These are phyloP conservation scores for Opeltia flavorubescens DNA, from an alignment of 495 filamentous ascomycete species.

Conservation along the genomic window DNA sequence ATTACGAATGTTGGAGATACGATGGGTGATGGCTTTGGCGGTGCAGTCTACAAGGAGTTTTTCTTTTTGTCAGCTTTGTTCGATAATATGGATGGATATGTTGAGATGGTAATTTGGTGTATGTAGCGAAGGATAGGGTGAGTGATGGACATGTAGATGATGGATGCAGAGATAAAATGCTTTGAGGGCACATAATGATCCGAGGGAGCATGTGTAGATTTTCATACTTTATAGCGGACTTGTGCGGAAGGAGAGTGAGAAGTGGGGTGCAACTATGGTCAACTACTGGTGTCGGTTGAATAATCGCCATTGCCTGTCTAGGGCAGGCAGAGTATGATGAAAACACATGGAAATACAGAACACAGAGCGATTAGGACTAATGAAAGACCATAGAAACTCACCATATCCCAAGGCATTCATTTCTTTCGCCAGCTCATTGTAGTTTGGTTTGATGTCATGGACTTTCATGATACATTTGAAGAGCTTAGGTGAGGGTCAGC, in stretches of 20 bases:
- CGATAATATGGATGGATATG: no score
- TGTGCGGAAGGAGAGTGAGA: no score
- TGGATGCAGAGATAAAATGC: no score
- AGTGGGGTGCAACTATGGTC: no score
- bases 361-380: background rate
- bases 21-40: background rate
- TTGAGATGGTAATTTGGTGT: background rate
- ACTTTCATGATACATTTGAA: background rate
- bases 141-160: no score
- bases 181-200: no score
- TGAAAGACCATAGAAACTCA: background rate
- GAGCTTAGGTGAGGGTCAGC: no score
- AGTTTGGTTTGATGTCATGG: background rate
- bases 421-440: background rate
- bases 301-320: background rate
- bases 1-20: background rate
- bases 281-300: no score
- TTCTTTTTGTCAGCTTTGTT: no score
- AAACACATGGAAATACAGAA: background rate
- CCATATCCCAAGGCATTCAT: background rate
- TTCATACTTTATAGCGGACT: no score
- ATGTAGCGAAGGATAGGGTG: background rate
- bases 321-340: background rate
- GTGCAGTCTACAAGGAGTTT: background rate
- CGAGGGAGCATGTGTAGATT: no score